phyloP scores from a whole-genome alignment of 2,329 filamentous ascomycete species.

The Claviceps sp. region DNA sequence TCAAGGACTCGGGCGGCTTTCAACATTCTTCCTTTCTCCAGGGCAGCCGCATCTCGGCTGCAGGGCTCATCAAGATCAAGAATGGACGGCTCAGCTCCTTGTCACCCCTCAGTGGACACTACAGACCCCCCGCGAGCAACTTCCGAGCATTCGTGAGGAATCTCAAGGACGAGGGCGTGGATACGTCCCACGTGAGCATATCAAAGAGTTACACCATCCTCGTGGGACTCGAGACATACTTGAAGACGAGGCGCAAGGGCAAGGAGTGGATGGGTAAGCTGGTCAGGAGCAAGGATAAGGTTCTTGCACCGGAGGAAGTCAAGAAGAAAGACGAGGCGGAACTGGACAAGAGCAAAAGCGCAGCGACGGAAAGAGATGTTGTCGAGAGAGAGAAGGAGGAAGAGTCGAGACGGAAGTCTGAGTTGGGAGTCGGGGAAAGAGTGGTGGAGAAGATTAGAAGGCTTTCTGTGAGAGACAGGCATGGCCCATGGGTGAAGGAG shows the following conservation, averaged over 20 bases:
- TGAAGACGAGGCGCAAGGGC: slow-evolving; percentile 52
- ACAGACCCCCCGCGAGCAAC: slow-evolving; percentile 69
- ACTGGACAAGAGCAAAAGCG: slow-evolving; percentile 47
- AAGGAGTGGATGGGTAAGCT: slow-evolving; percentile 40
- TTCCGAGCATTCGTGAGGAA: slow-evolving; percentile 70
- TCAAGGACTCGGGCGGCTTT: slow-evolving; percentile 79
- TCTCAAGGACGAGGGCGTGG: slow-evolving; percentile 59
- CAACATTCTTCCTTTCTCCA: slow-evolving; percentile 86
- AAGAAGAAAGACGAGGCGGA: slow-evolving; percentile 43
- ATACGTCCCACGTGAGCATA: slow-evolving; percentile 67
- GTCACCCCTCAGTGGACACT: slow-evolving; percentile 65
- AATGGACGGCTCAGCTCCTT: slow-evolving; percentile 63
- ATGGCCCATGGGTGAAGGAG: neutral
- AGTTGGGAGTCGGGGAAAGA: slow-evolving; percentile 14
- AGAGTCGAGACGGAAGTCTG: slow-evolving; percentile 25
- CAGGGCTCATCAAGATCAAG: slow-evolving; percentile 75
- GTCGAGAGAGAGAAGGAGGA: slow-evolving; percentile 24
- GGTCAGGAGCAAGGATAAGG: slow-evolving; percentile 40
- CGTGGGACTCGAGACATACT: slow-evolving; percentile 69
- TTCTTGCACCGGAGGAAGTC: slow-evolving; percentile 47
- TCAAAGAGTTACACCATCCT: slow-evolving; percentile 73
- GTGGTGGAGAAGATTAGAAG: slow-evolving; percentile 29
- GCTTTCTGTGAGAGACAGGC: slow-evolving; percentile 14
- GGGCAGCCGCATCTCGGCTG: slow-evolving; percentile 67
- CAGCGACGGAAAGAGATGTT: slow-evolving; percentile 34